Evolutionary conservation across 805 yeast species (phyloP).

Genomic region (Cyberlindnera mycetangii): DNA sequence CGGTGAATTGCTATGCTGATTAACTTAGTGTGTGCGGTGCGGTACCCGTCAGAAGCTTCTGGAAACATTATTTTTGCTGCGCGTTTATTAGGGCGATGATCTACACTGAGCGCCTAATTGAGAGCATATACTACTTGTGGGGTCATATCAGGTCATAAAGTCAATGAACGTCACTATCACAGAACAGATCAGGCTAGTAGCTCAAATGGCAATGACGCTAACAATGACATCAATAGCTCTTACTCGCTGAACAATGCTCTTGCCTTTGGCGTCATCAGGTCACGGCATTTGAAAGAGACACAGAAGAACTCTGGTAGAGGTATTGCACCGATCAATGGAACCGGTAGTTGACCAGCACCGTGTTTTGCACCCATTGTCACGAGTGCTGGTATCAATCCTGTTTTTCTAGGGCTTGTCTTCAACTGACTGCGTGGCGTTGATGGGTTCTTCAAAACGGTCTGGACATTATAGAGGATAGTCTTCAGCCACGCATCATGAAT

Average conservation of each 20-base stretch:
- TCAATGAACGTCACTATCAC: too few species aligned
- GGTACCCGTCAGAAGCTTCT: not conserved
- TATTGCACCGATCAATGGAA: not conserved
- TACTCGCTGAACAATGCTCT: not conserved
- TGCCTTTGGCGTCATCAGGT: not conserved
- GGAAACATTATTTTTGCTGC: conserved; percentile 9
- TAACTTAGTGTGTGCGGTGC: not conserved
- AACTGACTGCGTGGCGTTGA: not conserved
- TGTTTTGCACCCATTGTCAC: not conserved
- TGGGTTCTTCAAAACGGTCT: not conserved
- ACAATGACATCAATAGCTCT: not conserved
- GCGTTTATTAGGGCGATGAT: too few species aligned
- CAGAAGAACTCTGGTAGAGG: not conserved
- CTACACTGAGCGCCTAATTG: too few species aligned
- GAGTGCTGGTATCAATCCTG: not conserved
- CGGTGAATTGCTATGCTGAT: too few species aligned
- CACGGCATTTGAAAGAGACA: not conserved
- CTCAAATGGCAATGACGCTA: too few species aligned
- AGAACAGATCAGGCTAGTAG: too few species aligned
- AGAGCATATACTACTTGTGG: too few species aligned
- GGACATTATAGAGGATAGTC: conserved; percentile 22
- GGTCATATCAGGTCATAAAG: too few species aligned
- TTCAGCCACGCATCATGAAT: conserved; percentile 15
- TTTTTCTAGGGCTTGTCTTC: not conserved
- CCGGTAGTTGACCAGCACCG: not conserved